Evolutionary conservation across 31 red algal species (phyloP), one percentile per base, ranked within the genome.

Genomic region (Asparagopsis taxiformis): DNA sequence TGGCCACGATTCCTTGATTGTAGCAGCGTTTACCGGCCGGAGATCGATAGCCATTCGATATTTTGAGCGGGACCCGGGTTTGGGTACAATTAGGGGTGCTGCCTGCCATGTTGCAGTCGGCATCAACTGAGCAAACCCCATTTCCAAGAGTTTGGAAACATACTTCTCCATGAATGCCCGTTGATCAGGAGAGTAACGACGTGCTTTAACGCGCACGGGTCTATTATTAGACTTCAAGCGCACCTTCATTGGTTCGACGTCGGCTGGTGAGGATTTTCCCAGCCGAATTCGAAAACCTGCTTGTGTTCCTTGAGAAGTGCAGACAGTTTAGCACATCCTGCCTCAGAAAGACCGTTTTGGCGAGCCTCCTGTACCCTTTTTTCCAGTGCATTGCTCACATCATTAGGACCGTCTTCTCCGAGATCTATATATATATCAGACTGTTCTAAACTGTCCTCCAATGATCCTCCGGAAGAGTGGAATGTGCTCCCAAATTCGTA

Each of bases 1-100:
- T 11, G 75, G 75, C 75, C 75, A 68, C 28, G 11, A 17, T 68
- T 55, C 30, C 22, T 33, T 36, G 6, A 68, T 28, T 3, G 62
- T 68, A 55, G 61, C 44, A 24, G 75, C 75, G 62, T 56, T 80
- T 8, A 55, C 34, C 2, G 75, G 75, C 33, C 75, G 3, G 6
- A 65, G 34, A 41, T 80, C 75, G 39, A 80, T 43, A 19, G 61
- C 35, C 20, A 68, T 54, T 15, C 75, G 10, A 28, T 36, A 80
- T 19, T 66, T 68, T 2, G 75, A 64, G 10, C 31, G n/a, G 13
- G 6, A 13, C 36, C 28, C 24, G 30, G 8, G 29, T 68, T 80
- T 80, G 4, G 59, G 75, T 17, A 80, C 75, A 31, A 80, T 64
- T 17, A 68, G 75, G 15, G 75, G 75, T n/a, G 75, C 75, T 55